phyloP scores from a whole-genome alignment of 75 land plant species.

The Selaginella moellendorffii region DNA sequence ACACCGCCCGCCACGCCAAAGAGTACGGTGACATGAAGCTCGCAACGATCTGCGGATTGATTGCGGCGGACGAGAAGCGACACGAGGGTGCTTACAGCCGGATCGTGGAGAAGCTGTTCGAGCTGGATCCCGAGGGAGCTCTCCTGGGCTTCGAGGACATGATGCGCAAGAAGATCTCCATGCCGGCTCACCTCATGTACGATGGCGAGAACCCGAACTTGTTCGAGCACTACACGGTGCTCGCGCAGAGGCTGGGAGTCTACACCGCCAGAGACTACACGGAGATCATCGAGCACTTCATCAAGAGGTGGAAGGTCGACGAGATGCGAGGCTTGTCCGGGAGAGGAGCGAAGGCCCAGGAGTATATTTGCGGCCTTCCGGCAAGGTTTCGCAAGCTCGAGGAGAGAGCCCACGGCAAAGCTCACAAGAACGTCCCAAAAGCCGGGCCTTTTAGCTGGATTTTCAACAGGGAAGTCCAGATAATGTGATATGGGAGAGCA shows the following conservation, averaged over 20 bases:
- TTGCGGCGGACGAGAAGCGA: slow-evolving; percentile 13
- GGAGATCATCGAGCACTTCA: slow-evolving; percentile 40
- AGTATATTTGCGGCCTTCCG: slow-evolving; percentile 38
- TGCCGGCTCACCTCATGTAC: slow-evolving; percentile 55
- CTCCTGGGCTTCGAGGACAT: slow-evolving; percentile 33
- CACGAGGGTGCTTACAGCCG: slow-evolving; percentile 45
- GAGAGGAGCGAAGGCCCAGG: slow-evolving; percentile 33
- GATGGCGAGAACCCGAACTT: slow-evolving; percentile 45
- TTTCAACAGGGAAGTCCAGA: slow-evolving; percentile 28
- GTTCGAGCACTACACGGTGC: slow-evolving; percentile 40
- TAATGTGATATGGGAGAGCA: too few species aligned
- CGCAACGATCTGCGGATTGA: slow-evolving; percentile 1
- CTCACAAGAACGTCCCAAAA: slow-evolving; percentile 17
- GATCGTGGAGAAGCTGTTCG: slow-evolving; percentile 40
- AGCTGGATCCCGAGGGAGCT: slow-evolving; percentile 35
- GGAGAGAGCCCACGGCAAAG: slow-evolving; percentile 35
- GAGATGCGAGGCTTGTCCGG: slow-evolving; percentile 33
- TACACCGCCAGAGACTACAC: slow-evolving; percentile 53
- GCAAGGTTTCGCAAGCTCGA: slow-evolving; percentile 36
- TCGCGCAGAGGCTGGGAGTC: slow-evolving; percentile 46
- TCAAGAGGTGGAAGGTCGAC: slow-evolving; percentile 42
- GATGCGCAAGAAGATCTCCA: slow-evolving; percentile 46
- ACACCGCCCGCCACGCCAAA: slow-evolving; percentile 5
- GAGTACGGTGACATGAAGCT: slow-evolving; percentile 7
- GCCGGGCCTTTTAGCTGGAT: slow-evolving; percentile 40